Percentiles rank a stretch among this genome's conserved stretches.
These are phyloP conservation scores for Hordeum vulgare DNA, from an alignment of 176 grass and related monocot genomes.

Conservation along the genomic window MorexV3_pseudomolecules_assembly NC_058523.1:204717571-204718070, in stretches of 20 bases:
- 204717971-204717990: neutral
- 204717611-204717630: constrained; percentile 90
- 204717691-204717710: constrained; percentile 29
- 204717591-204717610: constrained; percentile 90
- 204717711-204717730: constrained; percentile 23
- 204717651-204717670: constrained; percentile 79
- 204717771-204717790: neutral
- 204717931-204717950: constrained; percentile 98
- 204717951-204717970: constrained; percentile 56
- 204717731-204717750: neutral
- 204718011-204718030: neutral
- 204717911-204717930: constrained; percentile 70
- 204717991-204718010: neutral
- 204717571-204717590: constrained; percentile 89
- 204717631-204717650: constrained; percentile 89
- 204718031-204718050: neutral
- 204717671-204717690: constrained; percentile 64
- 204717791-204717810: constrained; percentile 10
- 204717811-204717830: constrained; percentile 2
- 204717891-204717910: constrained; percentile 90
- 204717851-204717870: constrained; percentile 64
- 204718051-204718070: neutral
- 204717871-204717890: constrained; percentile 95
- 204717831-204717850: constrained; percentile 82
- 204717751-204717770: neutral